Evolutionary conservation across 441 rosid species (phyloP).

Genomic region (Populus hybrid): DNA sequence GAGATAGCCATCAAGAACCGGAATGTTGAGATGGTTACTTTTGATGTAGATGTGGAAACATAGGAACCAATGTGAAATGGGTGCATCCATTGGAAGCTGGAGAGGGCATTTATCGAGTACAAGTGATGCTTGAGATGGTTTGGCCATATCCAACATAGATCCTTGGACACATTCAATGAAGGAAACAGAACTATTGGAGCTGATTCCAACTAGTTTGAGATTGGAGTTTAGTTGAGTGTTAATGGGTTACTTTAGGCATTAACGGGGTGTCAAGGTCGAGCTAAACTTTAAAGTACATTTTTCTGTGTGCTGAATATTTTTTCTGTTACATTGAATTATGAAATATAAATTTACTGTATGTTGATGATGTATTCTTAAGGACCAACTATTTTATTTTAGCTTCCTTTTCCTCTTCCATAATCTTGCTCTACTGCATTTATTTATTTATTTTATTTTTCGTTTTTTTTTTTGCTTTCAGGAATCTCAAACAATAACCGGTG

Average conservation of each 20-base stretch:
- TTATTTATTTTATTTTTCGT: too few relatives aligned
- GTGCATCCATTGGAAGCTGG: not conserved
- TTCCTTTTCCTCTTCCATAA: too few relatives aligned
- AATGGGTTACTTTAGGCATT: too few relatives aligned
- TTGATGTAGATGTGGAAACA: not conserved
- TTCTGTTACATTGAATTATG: too few relatives aligned
- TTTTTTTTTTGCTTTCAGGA: too few relatives aligned
- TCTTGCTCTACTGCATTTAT: too few relatives aligned
- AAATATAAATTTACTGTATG: too few relatives aligned
- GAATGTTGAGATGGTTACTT: not conserved
- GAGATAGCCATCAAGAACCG: not conserved
- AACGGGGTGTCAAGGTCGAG: too few relatives aligned
- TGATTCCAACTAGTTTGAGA: not conserved
- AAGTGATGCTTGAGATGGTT: not conserved
- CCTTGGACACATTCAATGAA: not conserved
- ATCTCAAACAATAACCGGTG: slow-evolving; percentile 46
- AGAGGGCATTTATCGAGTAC: not conserved
- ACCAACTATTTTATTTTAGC: too few relatives aligned
- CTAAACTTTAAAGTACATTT: too few relatives aligned
- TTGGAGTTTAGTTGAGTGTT: not conserved
- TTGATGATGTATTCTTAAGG: too few relatives aligned
- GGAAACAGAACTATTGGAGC: not conserved
- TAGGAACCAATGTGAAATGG: not conserved
- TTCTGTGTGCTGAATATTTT: too few relatives aligned
- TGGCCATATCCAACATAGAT: not conserved